Percentiles rank a stretch among this genome's conserved stretches.
These are phyloP conservation scores for Ammopiptanthus mongolicus DNA, from an alignment of 306 rosid species.

Conservation along the genomic window DNA sequence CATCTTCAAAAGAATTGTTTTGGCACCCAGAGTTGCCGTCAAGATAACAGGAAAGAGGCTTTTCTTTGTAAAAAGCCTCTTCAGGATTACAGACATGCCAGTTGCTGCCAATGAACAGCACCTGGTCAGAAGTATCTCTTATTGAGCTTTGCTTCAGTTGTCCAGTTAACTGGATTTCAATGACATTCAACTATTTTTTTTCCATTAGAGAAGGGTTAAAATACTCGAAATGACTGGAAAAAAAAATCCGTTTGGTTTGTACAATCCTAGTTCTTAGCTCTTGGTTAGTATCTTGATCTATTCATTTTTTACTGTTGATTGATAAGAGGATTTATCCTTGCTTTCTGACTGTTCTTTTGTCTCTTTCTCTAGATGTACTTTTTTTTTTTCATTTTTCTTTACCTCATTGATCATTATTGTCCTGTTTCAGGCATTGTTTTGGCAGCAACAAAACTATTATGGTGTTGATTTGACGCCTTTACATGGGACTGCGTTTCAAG, in stretches of 20 bases:
- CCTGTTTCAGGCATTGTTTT: slow-evolving; percentile 70
- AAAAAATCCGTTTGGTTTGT: not conserved
- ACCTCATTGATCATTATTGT: not conserved
- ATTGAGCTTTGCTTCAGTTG: not conserved
- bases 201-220: not conserved
- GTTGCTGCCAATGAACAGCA: not conserved
- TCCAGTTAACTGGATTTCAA: not conserved
- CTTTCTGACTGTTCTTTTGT: not conserved
- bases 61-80: not conserved
- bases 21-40: not conserved
- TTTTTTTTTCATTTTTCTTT: not conserved
- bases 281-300: not conserved
- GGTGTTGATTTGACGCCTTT: slow-evolving; percentile 87
- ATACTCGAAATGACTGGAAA: not conserved
- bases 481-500: slow-evolving; percentile 85
- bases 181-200: not conserved
- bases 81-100: not conserved
- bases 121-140: not conserved
- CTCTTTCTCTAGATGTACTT: not conserved
- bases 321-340: not conserved
- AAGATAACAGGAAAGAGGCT: not conserved
- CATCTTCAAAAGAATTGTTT: not conserved
- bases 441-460: slow-evolving; percentile 87
- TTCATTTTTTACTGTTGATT: not conserved
- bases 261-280: not conserved